phyloP scores from a whole-genome alignment of 2,329 filamentous ascomycete species.

The Geoglossum cookeanum region DNA sequence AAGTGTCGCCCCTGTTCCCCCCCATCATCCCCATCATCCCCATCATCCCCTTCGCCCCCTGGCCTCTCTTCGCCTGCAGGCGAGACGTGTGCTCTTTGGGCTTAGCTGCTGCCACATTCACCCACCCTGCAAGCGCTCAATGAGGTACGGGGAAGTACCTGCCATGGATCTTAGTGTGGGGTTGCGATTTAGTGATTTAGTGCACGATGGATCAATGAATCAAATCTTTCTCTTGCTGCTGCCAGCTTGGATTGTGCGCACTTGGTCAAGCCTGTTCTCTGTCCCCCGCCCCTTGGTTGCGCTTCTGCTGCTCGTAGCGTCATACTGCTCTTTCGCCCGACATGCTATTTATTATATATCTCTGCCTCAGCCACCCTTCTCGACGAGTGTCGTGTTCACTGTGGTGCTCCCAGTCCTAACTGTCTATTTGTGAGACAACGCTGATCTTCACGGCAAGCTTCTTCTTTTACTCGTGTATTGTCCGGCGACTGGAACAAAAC shows the following conservation, averaged over 20 bases:
- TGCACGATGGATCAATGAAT: background rate
- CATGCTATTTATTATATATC: background rate
- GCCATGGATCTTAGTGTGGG: constrained; percentile 2
- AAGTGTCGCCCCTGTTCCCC: too few species aligned
- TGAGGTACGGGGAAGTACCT: constrained; percentile 1
- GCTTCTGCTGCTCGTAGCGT: background rate
- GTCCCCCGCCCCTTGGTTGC: background rate
- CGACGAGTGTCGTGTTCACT: background rate
- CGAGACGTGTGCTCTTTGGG: background rate
- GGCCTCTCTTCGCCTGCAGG: background rate
- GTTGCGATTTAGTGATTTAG: background rate
- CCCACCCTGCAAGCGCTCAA: background rate
- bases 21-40: too few species aligned
- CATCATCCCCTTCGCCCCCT: too few species aligned
- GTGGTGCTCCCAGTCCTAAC: background rate
- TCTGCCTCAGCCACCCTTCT: background rate
- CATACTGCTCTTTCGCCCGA: background rate
- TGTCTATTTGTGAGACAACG: background rate
- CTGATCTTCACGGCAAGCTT: background rate
- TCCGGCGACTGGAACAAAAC: too few species aligned
- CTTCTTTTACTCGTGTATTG: background rate
- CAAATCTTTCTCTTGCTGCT: background rate
- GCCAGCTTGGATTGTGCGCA: background rate
- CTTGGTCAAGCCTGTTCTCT: background rate
- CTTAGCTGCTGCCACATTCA: background rate